Conservation (phyloP, 2,329 filamentous ascomycete species). For the Pyrenophora tritici-repentis region DNA sequence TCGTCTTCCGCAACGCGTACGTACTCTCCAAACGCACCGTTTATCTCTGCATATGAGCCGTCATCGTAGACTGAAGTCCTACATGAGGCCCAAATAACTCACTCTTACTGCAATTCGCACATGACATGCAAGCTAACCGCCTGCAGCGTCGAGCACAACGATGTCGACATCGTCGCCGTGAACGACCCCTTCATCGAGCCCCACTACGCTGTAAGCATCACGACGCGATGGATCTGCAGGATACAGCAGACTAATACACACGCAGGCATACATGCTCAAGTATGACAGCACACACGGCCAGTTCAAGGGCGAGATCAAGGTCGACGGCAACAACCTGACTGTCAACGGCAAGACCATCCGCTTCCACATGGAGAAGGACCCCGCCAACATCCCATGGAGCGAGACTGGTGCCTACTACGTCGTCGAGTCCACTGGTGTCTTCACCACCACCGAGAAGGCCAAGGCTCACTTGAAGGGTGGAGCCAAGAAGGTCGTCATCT, state of each 20-base stretch:
- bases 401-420: constrained; percentile 90
- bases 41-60: neutral
- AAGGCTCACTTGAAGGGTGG: constrained; percentile 91
- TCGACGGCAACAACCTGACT: constrained; percentile 72
- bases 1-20: constrained; percentile 97
- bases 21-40: constrained; percentile 40
- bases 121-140: constrained; percentile 22
- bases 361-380: constrained; percentile 94
- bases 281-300: constrained; percentile 96
- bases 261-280: constrained; percentile 97
- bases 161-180: constrained; percentile 92
- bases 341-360: constrained; percentile 94
- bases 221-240: neutral
- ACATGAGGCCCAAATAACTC: too few relatives aligned
- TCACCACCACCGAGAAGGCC: constrained; percentile 98
- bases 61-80: too few relatives aligned
- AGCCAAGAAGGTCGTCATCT: constrained; percentile 92
- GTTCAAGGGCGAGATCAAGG: constrained; percentile 90
- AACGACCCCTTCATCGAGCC: constrained; percentile 99
- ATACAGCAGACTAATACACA: constrained; percentile 34
- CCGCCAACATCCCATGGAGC: constrained; percentile 85
- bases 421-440: constrained; percentile 97
- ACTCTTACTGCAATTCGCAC: too few relatives aligned
- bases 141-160: constrained; percentile 75
- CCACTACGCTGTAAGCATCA: constrained; percentile 85